These are phyloP conservation scores for Diaporthe vaccinii DNA, from an alignment of 2,329 filamentous ascomycete genomes.

Conservation along the genomic window DNA sequence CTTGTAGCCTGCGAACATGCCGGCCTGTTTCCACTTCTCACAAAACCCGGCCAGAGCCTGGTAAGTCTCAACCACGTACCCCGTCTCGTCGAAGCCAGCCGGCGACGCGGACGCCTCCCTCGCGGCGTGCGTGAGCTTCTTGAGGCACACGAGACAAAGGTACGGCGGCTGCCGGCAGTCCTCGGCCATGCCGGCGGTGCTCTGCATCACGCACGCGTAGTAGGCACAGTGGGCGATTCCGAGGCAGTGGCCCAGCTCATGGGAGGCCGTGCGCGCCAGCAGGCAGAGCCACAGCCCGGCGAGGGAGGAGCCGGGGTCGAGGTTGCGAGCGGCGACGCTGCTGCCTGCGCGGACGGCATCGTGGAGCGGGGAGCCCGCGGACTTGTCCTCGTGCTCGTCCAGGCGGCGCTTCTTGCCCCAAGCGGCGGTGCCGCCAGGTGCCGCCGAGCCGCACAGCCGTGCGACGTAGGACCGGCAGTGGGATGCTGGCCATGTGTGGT, in stretches of 20 bases:
- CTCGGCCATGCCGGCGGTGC: slow-evolving; percentile 68
- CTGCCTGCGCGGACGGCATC: slow-evolving; percentile 51
- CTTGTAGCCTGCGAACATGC: slow-evolving; percentile 60
- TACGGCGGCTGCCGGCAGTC: slow-evolving; percentile 74
- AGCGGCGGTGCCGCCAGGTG: neutral
- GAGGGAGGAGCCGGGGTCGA: slow-evolving; percentile 40
- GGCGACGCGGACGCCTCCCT: slow-evolving; percentile 43
- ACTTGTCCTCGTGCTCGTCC: neutral
- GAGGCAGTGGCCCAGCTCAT: slow-evolving; percentile 78
- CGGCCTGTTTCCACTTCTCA: slow-evolving; percentile 52
- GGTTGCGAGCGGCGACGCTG: slow-evolving; percentile 43
- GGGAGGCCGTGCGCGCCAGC: slow-evolving; percentile 69
- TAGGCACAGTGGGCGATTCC: slow-evolving; percentile 76
- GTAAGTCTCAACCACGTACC: slow-evolving; percentile 54
- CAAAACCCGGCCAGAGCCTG: slow-evolving; percentile 58
- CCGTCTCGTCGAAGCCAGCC: slow-evolving; percentile 42
- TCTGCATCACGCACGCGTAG: slow-evolving; percentile 75
- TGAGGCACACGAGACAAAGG: slow-evolving; percentile 70
- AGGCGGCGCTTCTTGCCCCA: slow-evolving; percentile 28
- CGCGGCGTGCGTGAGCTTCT: slow-evolving; percentile 61
- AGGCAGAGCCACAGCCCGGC: slow-evolving; percentile 69
- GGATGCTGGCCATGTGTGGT: slow-evolving; percentile 74
- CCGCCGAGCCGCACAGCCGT: slow-evolving; percentile 47
- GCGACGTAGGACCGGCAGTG: slow-evolving; percentile 70
- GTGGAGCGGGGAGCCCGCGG: slow-evolving; percentile 48